Evolutionary conservation across 108 stramenopile genomes (phyloP), one percentile per base, ranked within the genome.

Genomic region (Nitzschia inconspicua): DNA sequence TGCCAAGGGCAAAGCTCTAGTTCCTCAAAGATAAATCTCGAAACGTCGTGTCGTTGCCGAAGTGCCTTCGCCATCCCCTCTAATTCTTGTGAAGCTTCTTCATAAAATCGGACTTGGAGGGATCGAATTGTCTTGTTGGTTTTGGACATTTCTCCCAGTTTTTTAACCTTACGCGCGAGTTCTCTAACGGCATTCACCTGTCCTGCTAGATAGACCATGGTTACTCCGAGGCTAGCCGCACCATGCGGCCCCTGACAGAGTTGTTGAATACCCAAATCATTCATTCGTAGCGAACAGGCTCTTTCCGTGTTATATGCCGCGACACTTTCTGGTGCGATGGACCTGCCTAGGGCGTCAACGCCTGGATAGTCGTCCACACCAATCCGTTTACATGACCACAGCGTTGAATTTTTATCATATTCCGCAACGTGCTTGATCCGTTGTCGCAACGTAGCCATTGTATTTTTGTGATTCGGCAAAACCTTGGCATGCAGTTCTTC

Each of bases 1-100:
- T 89, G 72, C 93, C 93, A 95, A 7, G 93, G 86, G 23, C 86
- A 63, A 3, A 91, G 65, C 28, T 87, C 82, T 11, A 95, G 60
- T 59, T 95, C 89, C 67, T 91, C 88, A 49, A 83, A 84, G 50
- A 95, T 91, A 44, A 95, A 95, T 52, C 81, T 84, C 4, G 89
- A 85, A 37, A 88, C 85, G 20, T 94, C 93, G 43, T 86, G 77
- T n/a, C 80, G 68, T 54, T 77, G 73, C 16, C 79, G 81, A 1
- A 86, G 44, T 7, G 84, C 61, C 44, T 86, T 95, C 53, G 75
- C 77, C 25, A 65, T 63, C 6, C 25, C 54, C 24, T 86, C 86
- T 7, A 87, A 68, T 44, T 88, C 77, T 26, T 60, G 60, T 8
- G 65, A 63, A 7, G 88, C 89, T 58, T 77, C 77, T 62, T 87